Evolutionary conservation across 2,329 filamentous ascomycete species (phyloP).

Genomic region (Truncatella angustata): DNA sequence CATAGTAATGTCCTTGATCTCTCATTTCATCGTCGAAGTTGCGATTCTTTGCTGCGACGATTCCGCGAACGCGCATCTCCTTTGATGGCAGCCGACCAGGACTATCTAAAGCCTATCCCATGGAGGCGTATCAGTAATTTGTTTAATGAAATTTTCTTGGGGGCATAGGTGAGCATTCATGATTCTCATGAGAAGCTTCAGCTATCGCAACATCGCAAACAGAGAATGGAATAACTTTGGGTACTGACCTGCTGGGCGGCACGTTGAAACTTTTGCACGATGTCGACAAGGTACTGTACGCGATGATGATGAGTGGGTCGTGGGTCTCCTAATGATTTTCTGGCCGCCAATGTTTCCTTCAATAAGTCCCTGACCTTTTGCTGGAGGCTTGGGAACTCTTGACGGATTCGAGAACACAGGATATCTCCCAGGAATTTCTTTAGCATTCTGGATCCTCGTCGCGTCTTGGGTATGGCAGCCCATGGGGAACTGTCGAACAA

Average conservation of each 20-base stretch:
- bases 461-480: conserved; percentile 19
- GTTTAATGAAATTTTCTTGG: too few species aligned
- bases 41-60: conserved; percentile 11
- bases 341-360: conserved; percentile 10
- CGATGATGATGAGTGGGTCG: conserved; percentile 21
- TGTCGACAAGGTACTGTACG: conserved; percentile 22
- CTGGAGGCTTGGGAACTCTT: conserved; percentile 23
- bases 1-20: conserved; percentile 1
- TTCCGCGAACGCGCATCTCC: conserved; percentile 23
- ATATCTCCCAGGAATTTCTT: conserved; percentile 27
- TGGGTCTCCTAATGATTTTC: conserved; percentile 22
- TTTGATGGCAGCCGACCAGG: conserved; percentile 21
- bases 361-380: conserved; percentile 21
- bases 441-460: conserved; percentile 28
- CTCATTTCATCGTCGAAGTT: neutral
- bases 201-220: too few species aligned
- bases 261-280: conserved; percentile 23
- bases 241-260: conserved; percentile 12
- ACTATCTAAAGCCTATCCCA: conserved; percentile 20
- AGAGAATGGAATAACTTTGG: too few species aligned
- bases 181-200: too few species aligned
- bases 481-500: conserved; percentile 29
- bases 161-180: too few species aligned
- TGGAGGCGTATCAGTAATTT: too few species aligned
- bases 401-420: conserved; percentile 21